Conservation (phyloP, 148 eudicot species). For the Linanthus parryae region DNA sequence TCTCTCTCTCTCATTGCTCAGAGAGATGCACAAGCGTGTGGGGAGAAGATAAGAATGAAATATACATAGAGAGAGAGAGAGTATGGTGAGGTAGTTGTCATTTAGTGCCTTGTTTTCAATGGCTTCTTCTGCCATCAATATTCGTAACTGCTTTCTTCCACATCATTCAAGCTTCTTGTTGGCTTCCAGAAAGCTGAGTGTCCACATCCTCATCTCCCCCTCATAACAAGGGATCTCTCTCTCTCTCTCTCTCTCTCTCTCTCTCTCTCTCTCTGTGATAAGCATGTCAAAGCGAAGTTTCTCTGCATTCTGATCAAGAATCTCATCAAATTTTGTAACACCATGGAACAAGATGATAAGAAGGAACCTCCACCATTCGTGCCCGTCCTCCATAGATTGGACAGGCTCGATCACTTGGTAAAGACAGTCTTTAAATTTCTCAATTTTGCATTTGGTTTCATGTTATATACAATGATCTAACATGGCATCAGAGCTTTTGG, state of each 20-base stretch:
- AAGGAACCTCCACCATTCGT: conserved; percentile 15
- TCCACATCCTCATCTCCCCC: too few relatives aligned
- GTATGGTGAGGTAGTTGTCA: conserved; percentile 27
- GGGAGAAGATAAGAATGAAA: too few relatives aligned
- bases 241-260: not conserved
- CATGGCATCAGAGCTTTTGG: not conserved
- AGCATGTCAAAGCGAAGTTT: not conserved
- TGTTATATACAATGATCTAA: not conserved
- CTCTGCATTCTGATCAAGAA: not conserved
- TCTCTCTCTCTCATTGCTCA: too few relatives aligned
- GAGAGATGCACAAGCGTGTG: too few relatives aligned
- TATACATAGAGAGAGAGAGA: too few relatives aligned
- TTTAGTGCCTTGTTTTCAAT: conserved; percentile 8
- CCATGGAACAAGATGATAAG: conserved; percentile 11
- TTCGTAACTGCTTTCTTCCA: not conserved
- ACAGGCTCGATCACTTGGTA: conserved; percentile 48
- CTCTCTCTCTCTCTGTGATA: not conserved
- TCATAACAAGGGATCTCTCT: too few relatives aligned
- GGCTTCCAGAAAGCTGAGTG: not conserved
- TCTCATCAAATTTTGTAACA: not conserved
- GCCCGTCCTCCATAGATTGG: conserved; percentile 41
- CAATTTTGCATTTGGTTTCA: not conserved
- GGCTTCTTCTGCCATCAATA: not conserved
- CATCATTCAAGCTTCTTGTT: not conserved
- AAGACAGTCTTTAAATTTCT: not conserved